A percentile compares a stretch with the other conserved stretches of the same genome.
Evolutionary conservation across 1,284 basidiomycete genomes (phyloP).

Genomic region (Cerrena zonata): DNA sequence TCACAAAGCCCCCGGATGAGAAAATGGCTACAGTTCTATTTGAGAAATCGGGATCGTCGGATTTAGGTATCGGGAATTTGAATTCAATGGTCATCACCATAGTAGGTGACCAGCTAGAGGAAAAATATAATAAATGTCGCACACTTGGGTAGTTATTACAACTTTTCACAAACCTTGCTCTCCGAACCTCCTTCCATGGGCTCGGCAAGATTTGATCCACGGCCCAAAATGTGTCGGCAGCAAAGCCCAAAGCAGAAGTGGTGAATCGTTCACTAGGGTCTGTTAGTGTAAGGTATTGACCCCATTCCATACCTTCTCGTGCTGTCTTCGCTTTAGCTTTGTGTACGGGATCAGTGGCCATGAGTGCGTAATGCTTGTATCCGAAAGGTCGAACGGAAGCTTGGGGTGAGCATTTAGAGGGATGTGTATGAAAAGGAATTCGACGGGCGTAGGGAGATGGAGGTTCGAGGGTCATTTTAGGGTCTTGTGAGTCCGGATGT

Average conservation of each 20-base stretch:
- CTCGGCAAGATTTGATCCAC: conserved; percentile 41
- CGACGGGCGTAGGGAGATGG: conserved; percentile 52
- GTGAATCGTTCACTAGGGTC: conserved; percentile 40
- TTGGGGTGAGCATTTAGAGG: conserved; percentile 27
- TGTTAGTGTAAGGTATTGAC: conserved; percentile 47
- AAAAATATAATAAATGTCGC: background rate
- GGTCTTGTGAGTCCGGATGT: conserved; percentile 8
- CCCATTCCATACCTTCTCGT: conserved; percentile 49
- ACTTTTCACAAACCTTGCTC: conserved; percentile 27
- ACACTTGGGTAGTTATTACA: background rate
- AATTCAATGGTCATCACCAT: conserved; percentile 54
- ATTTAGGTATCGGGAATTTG: conserved; percentile 49
- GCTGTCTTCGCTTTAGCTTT: conserved; percentile 31
- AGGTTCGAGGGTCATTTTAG: conserved; percentile 33
- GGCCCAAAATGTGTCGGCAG: conserved; percentile 48
- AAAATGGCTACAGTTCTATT: conserved; percentile 50
- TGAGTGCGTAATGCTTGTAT: conserved; percentile 32
- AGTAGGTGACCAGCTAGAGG: conserved; percentile 54
- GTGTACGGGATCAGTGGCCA: conserved; percentile 36
- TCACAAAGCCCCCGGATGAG: conserved; percentile 42
- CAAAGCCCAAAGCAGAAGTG: conserved; percentile 43
- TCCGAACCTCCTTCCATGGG: conserved; percentile 16
- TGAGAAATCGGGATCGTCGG: conserved; percentile 29
- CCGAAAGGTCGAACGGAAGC: conserved; percentile 25
- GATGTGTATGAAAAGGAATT: conserved; percentile 48